Evolutionary conservation across 345 rosid species (phyloP).

Genomic region (Lepidium didymum): DNA sequence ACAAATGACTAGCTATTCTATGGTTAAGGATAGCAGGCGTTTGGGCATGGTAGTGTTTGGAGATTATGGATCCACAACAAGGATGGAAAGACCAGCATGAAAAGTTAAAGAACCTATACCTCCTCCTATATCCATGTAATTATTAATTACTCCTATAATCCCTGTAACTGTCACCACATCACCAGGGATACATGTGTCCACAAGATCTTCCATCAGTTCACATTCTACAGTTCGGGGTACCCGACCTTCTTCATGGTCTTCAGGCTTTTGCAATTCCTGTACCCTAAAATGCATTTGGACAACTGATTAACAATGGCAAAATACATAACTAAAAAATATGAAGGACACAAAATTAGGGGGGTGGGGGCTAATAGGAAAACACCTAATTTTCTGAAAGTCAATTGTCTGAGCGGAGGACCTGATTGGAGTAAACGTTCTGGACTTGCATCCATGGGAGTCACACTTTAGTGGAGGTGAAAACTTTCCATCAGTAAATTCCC

Average conservation of each 20-base stretch:
- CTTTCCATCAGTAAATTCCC: constrained; percentile 80
- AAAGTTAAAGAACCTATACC: constrained; percentile 38
- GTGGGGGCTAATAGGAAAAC: not conserved
- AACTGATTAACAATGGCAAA: not conserved
- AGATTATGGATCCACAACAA: not conserved
- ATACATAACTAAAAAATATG: not conserved
- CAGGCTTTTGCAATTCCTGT: constrained; percentile 68
- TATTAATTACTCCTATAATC: constrained; percentile 76
- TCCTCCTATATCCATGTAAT: constrained; percentile 95
- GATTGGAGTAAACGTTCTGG: constrained; percentile 63
- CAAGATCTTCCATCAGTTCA: constrained; percentile 88
- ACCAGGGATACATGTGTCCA: constrained; percentile 89
- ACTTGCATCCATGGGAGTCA: constrained; percentile 76
- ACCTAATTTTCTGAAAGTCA: constrained; percentile 97
- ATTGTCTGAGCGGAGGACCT: constrained; percentile 68
- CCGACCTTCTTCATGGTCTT: constrained; percentile 96
- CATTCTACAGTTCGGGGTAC: constrained; percentile 98
- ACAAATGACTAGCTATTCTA: not conserved
- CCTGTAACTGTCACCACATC: constrained; percentile 98
- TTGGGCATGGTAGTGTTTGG: not conserved
- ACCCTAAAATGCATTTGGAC: constrained; percentile 37
- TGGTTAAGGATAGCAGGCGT: not conserved
- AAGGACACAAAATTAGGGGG: not conserved
- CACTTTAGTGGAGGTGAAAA: constrained; percentile 76
- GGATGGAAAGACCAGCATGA: not conserved